Base-by-base conservation (phyloP, 2,329 filamentous ascomycete genomes). In the Fusarium pininemorale region DNA sequence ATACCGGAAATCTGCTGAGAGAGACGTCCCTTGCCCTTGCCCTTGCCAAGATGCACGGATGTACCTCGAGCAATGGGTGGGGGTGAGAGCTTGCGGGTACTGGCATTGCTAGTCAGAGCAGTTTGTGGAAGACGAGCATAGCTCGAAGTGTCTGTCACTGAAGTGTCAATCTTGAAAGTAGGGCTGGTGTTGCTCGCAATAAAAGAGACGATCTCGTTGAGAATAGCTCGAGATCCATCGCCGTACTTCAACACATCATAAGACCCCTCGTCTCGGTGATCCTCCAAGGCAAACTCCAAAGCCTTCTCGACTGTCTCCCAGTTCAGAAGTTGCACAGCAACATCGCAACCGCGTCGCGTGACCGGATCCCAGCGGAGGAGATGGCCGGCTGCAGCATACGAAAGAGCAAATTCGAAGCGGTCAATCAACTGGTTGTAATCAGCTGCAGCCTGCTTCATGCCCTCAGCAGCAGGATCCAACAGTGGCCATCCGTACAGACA, bases 291-390 rank as follows among this genome's bases (percentile, higher is more conserved):
- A 78, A 92, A 92, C n/a, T 86, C 86, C 18, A 94, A 80, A 5
- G 86, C 89, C 24, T 84, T 84, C 74, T 92, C 90, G 20, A 93
- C 74, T 0, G 89, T 93, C 59, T 89, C 85, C 91, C 91, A 93
- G 68, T 85, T 86, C 47, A 93, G 77, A 9, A 90, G 84, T 59
- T 86, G 84, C 41, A 86, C 84, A 4, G 90, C 90, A 69, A 92
- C 85, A 54, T 90, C 87, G 32, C 92, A 82, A 41, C 90, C 91
- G 41, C 89, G 87, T 51, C 85, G 81, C 16, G 88, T 83, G 32
- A 93, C 85, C 30, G 86, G 85, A 6, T 83, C 84, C 78, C 91
- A 87, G 45, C 85, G 83, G 22, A 94, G 83, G 44, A 90, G 82
- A 56, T 88, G 84, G 1, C 91, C 92, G 10, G 90, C 88, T 32